Evolutionary conservation across 2,329 filamentous ascomycete genomes (phyloP).

Genomic region (Mycocentrospora acerina): DNA sequence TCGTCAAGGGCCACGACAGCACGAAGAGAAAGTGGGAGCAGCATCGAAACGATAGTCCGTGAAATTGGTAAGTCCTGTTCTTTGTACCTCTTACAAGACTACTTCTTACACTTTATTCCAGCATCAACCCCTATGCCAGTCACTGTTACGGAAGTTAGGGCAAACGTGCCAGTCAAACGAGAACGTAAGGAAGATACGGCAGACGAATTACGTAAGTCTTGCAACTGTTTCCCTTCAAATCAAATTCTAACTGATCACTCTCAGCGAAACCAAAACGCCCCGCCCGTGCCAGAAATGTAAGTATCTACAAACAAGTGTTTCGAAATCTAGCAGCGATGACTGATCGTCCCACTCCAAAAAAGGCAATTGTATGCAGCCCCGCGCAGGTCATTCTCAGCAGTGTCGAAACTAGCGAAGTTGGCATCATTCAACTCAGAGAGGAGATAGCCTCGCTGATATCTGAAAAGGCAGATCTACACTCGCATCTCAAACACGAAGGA

Average conservation of each 20-base stretch:
- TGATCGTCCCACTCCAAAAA: background rate
- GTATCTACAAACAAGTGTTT: background rate
- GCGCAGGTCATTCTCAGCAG: slow-evolving; percentile 2
- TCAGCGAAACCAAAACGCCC: slow-evolving; percentile 8
- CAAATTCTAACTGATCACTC: slow-evolving; percentile 19
- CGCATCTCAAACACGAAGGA: background rate
- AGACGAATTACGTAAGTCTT: slow-evolving; percentile 20
- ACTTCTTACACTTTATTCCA: slow-evolving; percentile 3
- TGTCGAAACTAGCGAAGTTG: no score
- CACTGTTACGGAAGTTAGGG: slow-evolving; percentile 18
- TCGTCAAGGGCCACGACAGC: slow-evolving; percentile 19
- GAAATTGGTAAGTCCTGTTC: background rate
- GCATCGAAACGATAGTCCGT: slow-evolving; percentile 5
- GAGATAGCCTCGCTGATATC: slow-evolving; percentile 8
- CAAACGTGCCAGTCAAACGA: slow-evolving; percentile 24
- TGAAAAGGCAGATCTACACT: background rate
- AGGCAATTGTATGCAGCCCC: slow-evolving; percentile 3
- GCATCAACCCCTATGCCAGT: slow-evolving; percentile 13
- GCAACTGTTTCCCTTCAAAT: background rate
- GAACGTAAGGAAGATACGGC: slow-evolving; percentile 26
- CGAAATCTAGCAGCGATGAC: background rate
- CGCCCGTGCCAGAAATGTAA: background rate
- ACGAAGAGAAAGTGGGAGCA: slow-evolving; percentile 16
- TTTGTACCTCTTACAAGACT: background rate
- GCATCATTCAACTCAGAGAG: slow-evolving; percentile 1